A percentile compares a stretch with the other conserved stretches of the same genome.
Evolutionary conservation across 495 filamentous ascomycete species (phyloP).

Genomic region (Neurospora pannonica): DNA sequence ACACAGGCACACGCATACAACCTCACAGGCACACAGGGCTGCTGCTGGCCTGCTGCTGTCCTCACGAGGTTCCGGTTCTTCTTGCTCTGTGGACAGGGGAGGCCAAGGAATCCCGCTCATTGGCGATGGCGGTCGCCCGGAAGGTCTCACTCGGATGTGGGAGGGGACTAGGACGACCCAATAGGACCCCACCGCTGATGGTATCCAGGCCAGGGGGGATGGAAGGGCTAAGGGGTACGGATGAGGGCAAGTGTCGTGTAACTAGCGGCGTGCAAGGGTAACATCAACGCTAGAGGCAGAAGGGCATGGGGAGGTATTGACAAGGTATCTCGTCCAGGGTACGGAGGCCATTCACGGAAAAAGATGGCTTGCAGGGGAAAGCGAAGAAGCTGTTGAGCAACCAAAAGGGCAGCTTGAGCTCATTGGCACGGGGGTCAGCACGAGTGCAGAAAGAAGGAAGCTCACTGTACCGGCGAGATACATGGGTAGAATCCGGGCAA

Average conservation of each 20-base stretch:
- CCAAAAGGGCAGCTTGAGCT: slow-evolving; percentile 24
- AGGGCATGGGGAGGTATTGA: slow-evolving; percentile 11
- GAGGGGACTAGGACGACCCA: slow-evolving; percentile 13
- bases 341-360: slow-evolving; percentile 17
- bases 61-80: neutral
- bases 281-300: slow-evolving; percentile 3
- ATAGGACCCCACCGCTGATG: slow-evolving; percentile 20
- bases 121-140: slow-evolving; percentile 33
- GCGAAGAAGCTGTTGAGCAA: slow-evolving; percentile 20
- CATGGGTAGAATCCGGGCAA: slow-evolving; percentile 9
- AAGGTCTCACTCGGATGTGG: slow-evolving; percentile 31
- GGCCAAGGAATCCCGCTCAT: slow-evolving; percentile 23
- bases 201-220: neutral
- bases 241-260: neutral
- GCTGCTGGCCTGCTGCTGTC: neutral
- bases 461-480: slow-evolving; percentile 2
- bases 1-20: neutral
- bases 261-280: neutral
- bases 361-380: slow-evolving; percentile 23
- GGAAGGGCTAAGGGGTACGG: neutral
- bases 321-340: slow-evolving; percentile 13
- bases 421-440: slow-evolving; percentile 21
- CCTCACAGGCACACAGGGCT: neutral
- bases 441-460: slow-evolving; percentile 18
- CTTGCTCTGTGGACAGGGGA: slow-evolving; percentile 3